Evolutionary conservation across 106 monocot species (phyloP).

Genomic region (Platanthera guangdongensis): DNA sequence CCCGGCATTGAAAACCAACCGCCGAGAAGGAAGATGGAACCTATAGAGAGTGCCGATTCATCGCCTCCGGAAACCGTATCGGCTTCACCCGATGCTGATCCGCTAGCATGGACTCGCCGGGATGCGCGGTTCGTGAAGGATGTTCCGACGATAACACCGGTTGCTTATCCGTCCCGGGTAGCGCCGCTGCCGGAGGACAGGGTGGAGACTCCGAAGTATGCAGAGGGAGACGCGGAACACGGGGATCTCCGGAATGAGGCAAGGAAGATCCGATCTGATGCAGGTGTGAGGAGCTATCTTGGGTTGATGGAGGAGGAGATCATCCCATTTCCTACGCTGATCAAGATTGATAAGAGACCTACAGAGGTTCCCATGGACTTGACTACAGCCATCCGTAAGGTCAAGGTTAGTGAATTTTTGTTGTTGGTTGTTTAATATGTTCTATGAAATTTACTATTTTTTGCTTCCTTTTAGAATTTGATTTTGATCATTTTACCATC

Average conservation of each 20-base stretch:
- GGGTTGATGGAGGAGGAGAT: constrained; percentile 55
- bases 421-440: neutral
- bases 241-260: constrained; percentile 46
- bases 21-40: constrained; percentile 8
- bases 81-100: neutral
- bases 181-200: constrained; percentile 78
- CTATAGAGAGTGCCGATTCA: neutral
- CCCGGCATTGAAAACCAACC: neutral
- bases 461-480: no score
- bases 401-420: constrained; percentile 57
- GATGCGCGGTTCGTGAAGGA: constrained; percentile 78
- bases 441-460: no score
- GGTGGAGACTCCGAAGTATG: constrained; percentile 7
- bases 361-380: constrained; percentile 54
- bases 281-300: constrained; percentile 35
- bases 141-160: constrained; percentile 41
- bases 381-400: constrained; percentile 51
- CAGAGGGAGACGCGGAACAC: constrained; percentile 17
- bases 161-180: constrained; percentile 53
- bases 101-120: constrained; percentile 49
- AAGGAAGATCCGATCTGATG: constrained; percentile 43
- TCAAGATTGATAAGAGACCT: constrained; percentile 46
- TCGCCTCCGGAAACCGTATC: neutral
- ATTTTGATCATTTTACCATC: no score
- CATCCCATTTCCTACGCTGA: constrained; percentile 59